Evolutionary conservation across 1,139 yeast species (phyloP).

Genomic region (Torulaspora pretoriensis): DNA sequence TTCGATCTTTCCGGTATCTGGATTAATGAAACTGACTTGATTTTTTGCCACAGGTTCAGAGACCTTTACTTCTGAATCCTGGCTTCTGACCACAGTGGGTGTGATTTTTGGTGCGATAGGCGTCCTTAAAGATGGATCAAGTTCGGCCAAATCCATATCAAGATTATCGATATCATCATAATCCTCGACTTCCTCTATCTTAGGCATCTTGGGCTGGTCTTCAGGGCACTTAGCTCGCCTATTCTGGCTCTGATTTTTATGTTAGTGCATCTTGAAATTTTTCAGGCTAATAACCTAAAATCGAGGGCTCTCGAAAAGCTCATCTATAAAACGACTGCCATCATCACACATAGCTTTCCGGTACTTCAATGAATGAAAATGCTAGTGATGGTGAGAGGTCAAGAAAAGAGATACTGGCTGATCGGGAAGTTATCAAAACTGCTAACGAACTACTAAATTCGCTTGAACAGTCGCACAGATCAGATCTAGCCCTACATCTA

Average conservation of each 20-base stretch:
- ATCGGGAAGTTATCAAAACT: conserved; percentile 17
- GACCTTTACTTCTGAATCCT: conserved; percentile 43
- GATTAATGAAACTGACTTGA: conserved; percentile 28
- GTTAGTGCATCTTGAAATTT: conserved; percentile 5
- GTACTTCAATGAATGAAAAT: conserved; percentile 5
- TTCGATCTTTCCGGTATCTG: conserved; percentile 27
- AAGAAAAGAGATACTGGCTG: neutral
- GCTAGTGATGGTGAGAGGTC: neutral
- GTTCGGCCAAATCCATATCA: conserved; percentile 90
- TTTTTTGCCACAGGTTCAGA: conserved; percentile 31
- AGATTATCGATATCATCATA: conserved; percentile 80
- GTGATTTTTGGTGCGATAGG: conserved; percentile 67
- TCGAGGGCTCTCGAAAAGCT: conserved; percentile 1
- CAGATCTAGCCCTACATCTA: conserved; percentile 32
- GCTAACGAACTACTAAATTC: conserved; percentile 31
- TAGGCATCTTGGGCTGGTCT: conserved; percentile 48
- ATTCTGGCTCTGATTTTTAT: neutral
- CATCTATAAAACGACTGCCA: neutral
- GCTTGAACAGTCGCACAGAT: conserved; percentile 31
- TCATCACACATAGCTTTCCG: neutral
- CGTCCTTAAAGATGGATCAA: conserved; percentile 68
- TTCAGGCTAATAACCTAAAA: conserved; percentile 1
- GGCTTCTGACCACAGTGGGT: conserved; percentile 60
- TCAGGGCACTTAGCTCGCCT: conserved; percentile 6
- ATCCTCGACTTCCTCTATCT: conserved; percentile 78